phyloP scores from a whole-genome alignment of 1,284 basidiomycete species.

The Trametes hirsuta region DNA sequence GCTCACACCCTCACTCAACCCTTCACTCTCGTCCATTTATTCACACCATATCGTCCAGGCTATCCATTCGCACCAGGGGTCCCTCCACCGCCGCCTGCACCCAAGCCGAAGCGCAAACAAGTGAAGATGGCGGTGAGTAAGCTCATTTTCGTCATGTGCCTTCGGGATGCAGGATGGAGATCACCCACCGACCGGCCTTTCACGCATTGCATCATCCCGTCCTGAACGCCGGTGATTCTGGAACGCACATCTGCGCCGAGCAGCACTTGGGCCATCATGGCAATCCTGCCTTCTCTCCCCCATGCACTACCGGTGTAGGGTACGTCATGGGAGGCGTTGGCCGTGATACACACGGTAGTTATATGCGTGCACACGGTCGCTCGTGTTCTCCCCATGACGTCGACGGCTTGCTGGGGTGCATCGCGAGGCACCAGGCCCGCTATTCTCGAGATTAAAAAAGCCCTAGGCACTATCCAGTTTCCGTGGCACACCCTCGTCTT shows the following conservation, averaged over 20 bases:
- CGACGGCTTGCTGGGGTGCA: no score
- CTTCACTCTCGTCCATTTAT: neutral
- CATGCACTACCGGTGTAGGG: no score
- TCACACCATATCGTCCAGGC: slow-evolving; percentile 29
- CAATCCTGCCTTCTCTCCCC: neutral
- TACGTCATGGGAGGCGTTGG: neutral
- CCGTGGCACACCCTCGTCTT: neutral
- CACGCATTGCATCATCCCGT: slow-evolving; percentile 12
- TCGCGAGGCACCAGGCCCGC: no score
- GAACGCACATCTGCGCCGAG: neutral
- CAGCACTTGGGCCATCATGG: neutral
- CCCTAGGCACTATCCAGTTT: neutral
- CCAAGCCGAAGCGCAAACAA: slow-evolving; percentile 76
- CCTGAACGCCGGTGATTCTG: slow-evolving; percentile 16
- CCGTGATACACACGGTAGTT: neutral
- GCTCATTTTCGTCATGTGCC: slow-evolving; percentile 10
- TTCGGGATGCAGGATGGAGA: neutral
- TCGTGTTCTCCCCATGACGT: neutral
- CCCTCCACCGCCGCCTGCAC: slow-evolving; percentile 27
- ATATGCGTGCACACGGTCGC: neutral
- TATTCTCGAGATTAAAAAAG: no score
- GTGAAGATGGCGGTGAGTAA: slow-evolving; percentile 84
- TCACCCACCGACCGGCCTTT: slow-evolving; percentile 9
- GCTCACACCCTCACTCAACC: neutral
- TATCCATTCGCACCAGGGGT: slow-evolving; percentile 38